phyloP scores from a whole-genome alignment of 2,329 filamentous ascomycete species.

The Dactylellina leptospora region DNA sequence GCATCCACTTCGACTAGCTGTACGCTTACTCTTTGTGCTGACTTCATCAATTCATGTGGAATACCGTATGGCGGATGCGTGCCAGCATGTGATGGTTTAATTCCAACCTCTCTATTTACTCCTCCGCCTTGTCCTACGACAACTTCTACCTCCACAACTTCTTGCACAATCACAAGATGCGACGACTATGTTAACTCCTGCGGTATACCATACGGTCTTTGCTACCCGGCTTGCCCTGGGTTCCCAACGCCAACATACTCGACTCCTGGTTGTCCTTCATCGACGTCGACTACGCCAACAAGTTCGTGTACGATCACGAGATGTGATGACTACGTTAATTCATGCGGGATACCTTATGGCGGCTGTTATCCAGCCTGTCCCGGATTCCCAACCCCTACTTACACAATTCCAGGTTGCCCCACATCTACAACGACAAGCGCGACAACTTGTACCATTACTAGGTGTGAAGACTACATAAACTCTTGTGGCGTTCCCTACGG shows the following conservation, averaged over 20 bases:
- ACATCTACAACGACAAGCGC: background rate
- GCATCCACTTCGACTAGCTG: conserved; percentile 1
- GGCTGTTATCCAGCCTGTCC: conserved; percentile 34
- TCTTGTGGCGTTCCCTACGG: background rate
- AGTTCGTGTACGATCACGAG: conserved; percentile 15
- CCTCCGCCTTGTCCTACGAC: conserved; percentile 2
- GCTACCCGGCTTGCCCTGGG: background rate
- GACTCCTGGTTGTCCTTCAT: background rate
- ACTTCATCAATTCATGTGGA: conserved; percentile 51
- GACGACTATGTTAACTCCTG: background rate
- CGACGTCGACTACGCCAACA: conserved; percentile 1
- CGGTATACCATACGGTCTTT: background rate
- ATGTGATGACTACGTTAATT: conserved; percentile 52
- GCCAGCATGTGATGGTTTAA: conserved; percentile 22
- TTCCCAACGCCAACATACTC: background rate
- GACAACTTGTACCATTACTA: no score
- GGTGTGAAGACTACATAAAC: conserved; percentile 2
- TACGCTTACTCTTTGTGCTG: conserved; percentile 40
- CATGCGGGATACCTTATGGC: conserved; percentile 39
- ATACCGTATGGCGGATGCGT: conserved; percentile 35
- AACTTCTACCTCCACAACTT: background rate
- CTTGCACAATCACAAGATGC: background rate
- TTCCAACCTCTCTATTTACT: conserved; percentile 24
- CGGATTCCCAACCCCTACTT: background rate
- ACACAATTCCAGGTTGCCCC: background rate